Conservation (phyloP, 2,329 filamentous ascomycete genomes). For the Chalara sp. region DNA sequence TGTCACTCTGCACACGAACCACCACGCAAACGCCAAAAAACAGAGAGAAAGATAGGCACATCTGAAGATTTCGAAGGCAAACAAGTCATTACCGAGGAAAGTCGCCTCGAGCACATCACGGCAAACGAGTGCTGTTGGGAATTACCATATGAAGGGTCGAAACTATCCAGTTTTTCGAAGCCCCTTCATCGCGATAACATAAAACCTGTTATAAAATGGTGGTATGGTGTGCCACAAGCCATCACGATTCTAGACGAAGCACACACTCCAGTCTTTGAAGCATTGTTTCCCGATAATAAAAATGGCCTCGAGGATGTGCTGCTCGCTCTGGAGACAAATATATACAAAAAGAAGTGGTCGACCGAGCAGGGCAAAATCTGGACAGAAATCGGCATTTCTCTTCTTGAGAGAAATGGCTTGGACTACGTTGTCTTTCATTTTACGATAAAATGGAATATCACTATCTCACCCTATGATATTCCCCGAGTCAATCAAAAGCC, state of each 20-base stretch:
- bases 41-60: neutral
- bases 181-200: conserved; percentile 14
- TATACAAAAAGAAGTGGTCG: conserved; percentile 15
- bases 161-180: conserved; percentile 8
- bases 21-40: conserved; percentile 19
- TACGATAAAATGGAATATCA: conserved; percentile 25
- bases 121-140: conserved; percentile 20
- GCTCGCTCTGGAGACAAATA: conserved; percentile 16
- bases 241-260: conserved; percentile 17
- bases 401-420: conserved; percentile 12
- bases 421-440: conserved; percentile 19
- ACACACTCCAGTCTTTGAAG: conserved; percentile 10
- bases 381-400: conserved; percentile 19
- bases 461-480: conserved; percentile 17
- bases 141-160: conserved; percentile 14
- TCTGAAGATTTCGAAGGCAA: neutral
- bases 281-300: conserved; percentile 9
- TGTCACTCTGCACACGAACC: conserved; percentile 7
- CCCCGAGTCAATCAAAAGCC: conserved; percentile 8
- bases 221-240: conserved; percentile 6
- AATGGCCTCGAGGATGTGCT: conserved; percentile 16
- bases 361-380: conserved; percentile 21
- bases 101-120: conserved; percentile 16
- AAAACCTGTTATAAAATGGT: conserved; percentile 13
- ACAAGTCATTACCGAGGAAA: neutral